Conservation (phyloP, 805 yeast species). For the Candida endomychidarum region DNA sequence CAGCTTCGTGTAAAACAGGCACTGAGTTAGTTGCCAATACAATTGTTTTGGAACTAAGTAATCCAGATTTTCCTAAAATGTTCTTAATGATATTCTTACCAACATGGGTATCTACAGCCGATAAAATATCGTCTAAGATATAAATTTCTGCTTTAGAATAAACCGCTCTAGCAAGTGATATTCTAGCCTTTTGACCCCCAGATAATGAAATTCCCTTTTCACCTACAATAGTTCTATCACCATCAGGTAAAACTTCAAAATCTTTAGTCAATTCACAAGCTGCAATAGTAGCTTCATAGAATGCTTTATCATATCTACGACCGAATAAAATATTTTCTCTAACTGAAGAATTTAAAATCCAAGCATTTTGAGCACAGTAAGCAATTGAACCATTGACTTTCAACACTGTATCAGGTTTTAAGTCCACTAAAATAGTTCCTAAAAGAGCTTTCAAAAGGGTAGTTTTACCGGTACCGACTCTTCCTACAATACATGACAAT, state of each 20-base stretch:
- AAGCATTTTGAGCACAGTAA: slow-evolving; percentile 41
- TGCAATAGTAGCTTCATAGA: slow-evolving; percentile 31
- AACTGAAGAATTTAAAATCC: slow-evolving; percentile 42
- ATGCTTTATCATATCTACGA: slow-evolving; percentile 28
- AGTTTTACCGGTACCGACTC: slow-evolving; percentile 42
- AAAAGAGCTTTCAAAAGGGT: slow-evolving; percentile 35
- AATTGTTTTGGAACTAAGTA: slow-evolving; percentile 34
- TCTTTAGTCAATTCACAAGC: slow-evolving; percentile 41
- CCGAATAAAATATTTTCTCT: slow-evolving; percentile 43
- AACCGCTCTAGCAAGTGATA: slow-evolving; percentile 43
- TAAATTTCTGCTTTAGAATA: slow-evolving; percentile 41
- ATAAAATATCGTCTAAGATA: slow-evolving; percentile 41
- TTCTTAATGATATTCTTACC: slow-evolving; percentile 33
- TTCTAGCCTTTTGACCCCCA: slow-evolving; percentile 45
- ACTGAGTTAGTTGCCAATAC: slow-evolving; percentile 42
- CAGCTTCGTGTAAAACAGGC: slow-evolving; percentile 34
- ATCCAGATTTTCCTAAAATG: slow-evolving; percentile 32
- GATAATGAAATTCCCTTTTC: slow-evolving; percentile 44
- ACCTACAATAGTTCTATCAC: slow-evolving; percentile 44
- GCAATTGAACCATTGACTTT: slow-evolving; percentile 35
- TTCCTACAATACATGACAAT: slow-evolving; percentile 42
- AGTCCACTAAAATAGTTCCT: slow-evolving; percentile 25
- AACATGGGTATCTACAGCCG: slow-evolving; percentile 46
- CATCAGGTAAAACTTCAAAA: slow-evolving; percentile 37
- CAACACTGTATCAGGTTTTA: slow-evolving; percentile 16